phyloP scores from a whole-genome alignment of 2,329 filamentous ascomycete species.

The Aureobasidium melanogenum region DNA sequence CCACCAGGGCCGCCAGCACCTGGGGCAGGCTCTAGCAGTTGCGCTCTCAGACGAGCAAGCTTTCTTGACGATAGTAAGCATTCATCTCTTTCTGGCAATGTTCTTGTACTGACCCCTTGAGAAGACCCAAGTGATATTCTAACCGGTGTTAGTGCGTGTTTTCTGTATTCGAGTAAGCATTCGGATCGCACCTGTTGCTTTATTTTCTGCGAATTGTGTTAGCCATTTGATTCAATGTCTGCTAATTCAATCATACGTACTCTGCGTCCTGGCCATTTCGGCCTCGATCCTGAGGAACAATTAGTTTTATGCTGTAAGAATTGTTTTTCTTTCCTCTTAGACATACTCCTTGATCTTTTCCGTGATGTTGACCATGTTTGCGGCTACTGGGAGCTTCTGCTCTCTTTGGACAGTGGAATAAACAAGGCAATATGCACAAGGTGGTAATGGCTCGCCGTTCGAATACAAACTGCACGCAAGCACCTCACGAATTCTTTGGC shows the following conservation, averaged over 20 bases:
- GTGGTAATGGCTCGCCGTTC: background rate
- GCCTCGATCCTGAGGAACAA: constrained; percentile 73
- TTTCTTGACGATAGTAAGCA: constrained; percentile 53
- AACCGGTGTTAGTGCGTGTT: constrained; percentile 25
- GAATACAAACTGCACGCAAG: background rate
- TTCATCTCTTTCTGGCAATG: background rate
- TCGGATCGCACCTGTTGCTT: constrained; percentile 74
- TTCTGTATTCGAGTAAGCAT: background rate
- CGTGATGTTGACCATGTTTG: constrained; percentile 93
- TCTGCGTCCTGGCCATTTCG: constrained; percentile 98
- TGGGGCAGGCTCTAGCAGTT: constrained; percentile 81
- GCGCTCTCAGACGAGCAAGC: constrained; percentile 85
- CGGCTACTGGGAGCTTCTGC: constrained; percentile 10
- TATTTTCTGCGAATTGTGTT: constrained; percentile 64
- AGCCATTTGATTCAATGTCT: constrained; percentile 21
- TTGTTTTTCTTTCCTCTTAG: background rate
- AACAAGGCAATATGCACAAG: background rate
- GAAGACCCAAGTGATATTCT: constrained; percentile 97
- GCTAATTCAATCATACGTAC: constrained; percentile 44
- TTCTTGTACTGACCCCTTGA: constrained; percentile 68
- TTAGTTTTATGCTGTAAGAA: background rate
- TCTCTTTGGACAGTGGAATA: background rate
- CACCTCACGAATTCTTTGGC: constrained; percentile 2
- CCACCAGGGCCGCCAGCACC: constrained; percentile 72
- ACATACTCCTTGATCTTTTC: constrained; percentile 97